phyloP scores from a whole-genome alignment of 2,329 filamentous ascomycete genomes.

The Rasamsonia emersonii region DNA sequence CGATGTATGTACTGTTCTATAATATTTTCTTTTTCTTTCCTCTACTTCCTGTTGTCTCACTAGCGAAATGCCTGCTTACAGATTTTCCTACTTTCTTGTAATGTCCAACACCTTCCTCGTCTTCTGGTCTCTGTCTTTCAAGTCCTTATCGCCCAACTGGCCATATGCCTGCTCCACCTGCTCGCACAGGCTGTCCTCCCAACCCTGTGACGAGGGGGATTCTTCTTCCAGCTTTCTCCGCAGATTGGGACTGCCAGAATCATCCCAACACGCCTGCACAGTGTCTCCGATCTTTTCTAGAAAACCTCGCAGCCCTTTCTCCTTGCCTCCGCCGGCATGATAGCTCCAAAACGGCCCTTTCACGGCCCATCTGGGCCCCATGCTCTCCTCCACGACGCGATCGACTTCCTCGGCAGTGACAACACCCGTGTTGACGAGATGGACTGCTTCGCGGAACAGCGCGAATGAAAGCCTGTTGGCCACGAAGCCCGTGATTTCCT shows the following conservation, averaged over 20 bases:
- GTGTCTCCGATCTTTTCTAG: constrained; percentile 50
- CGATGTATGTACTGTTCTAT: too few relatives aligned
- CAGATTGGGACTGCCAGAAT: constrained; percentile 30
- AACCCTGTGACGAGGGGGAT: constrained; percentile 13
- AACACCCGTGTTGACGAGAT: constrained; percentile 46
- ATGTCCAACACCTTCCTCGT: constrained; percentile 8
- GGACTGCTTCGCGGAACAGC: constrained; percentile 46
- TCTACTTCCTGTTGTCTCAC: too few relatives aligned
- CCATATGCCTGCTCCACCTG: constrained; percentile 10
- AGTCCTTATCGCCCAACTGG: constrained; percentile 5
- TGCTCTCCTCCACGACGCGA: constrained; percentile 41
- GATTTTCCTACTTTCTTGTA: constrained; percentile 6
- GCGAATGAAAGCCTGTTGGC: constrained; percentile 52
- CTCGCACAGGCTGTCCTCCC: constrained; percentile 4
- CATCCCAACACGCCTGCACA: constrained; percentile 47
- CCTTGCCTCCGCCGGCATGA: constrained; percentile 47
- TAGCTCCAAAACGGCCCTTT: constrained; percentile 52
- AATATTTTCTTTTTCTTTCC: too few relatives aligned
- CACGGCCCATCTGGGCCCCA: constrained; percentile 49
- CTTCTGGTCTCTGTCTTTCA: constrained; percentile 10
- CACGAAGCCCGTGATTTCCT: constrained; percentile 49
- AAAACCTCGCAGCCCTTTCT: constrained; percentile 44
- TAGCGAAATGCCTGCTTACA: too few relatives aligned
- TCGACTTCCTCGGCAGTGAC: constrained; percentile 47
- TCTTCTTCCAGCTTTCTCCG: constrained; percentile 31